Conservation (phyloP, 257 asterid species). For the Euphrasia confusa region DNA sequence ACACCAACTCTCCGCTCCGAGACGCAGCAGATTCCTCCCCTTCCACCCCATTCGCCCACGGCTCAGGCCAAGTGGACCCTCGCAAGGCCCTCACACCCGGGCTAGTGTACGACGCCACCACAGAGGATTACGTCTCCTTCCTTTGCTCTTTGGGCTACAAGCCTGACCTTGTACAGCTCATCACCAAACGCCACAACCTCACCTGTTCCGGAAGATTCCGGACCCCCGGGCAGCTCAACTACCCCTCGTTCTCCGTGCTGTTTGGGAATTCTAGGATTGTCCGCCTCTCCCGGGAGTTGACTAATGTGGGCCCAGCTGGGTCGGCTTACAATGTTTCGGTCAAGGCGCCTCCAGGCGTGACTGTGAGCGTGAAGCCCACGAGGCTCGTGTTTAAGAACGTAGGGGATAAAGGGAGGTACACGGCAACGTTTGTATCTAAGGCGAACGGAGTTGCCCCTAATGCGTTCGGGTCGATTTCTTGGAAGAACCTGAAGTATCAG, state of each 20-base stretch:
- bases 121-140: constrained; percentile 38
- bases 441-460: constrained; percentile 27
- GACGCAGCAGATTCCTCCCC: constrained; percentile 35
- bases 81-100: constrained; percentile 43
- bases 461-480: constrained; percentile 57
- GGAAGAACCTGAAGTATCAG: constrained; percentile 49
- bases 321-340: constrained; percentile 37
- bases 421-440: constrained; percentile 45
- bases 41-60: constrained; percentile 42
- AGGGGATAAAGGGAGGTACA: constrained; percentile 41
- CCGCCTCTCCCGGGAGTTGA: constrained; percentile 47
- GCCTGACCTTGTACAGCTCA: constrained; percentile 30
- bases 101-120: constrained; percentile 38
- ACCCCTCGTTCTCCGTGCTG: constrained; percentile 63
- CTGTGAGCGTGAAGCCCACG: constrained; percentile 44
- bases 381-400: constrained; percentile 41
- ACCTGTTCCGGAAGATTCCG: constrained; percentile 42
- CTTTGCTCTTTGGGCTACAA: constrained; percentile 46
- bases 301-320: constrained; percentile 58
- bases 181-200: constrained; percentile 41
- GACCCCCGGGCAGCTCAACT: constrained; percentile 65
- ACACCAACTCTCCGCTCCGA: constrained; percentile 29
- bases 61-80: constrained; percentile 52
- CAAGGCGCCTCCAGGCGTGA: constrained; percentile 40
- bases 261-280: constrained; percentile 52